Evolutionary conservation across 2,329 filamentous ascomycete genomes (phyloP).

Genomic region (Penicillium sp.): DNA sequence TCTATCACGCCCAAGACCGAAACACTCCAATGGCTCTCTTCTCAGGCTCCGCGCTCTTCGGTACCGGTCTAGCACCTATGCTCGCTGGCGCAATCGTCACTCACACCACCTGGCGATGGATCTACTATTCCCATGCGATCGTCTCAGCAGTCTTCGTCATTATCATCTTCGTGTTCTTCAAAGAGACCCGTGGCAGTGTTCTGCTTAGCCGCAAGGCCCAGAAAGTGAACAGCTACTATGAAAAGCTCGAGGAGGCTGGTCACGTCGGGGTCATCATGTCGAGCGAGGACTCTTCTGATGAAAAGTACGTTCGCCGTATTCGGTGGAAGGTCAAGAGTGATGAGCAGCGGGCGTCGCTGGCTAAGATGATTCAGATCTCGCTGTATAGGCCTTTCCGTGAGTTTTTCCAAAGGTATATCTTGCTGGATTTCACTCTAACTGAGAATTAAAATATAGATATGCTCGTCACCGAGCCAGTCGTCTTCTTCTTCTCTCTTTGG

Average conservation of each 20-base stretch:
- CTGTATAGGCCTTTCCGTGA: conserved; percentile 75
- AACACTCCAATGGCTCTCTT: conserved; percentile 93
- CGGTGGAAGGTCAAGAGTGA: conserved; percentile 82
- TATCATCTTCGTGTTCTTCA: conserved; percentile 72
- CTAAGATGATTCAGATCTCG: conserved; percentile 74
- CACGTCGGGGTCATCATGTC: conserved; percentile 61
- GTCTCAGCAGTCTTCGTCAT: conserved; percentile 67
- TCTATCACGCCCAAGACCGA: conserved; percentile 77
- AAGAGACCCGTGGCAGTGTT: conserved; percentile 82
- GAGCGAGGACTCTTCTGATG: conserved; percentile 33
- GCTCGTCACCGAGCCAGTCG: conserved; percentile 67
- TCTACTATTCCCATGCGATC: conserved; percentile 86
- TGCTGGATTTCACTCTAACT: neutral
- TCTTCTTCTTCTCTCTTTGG: conserved; percentile 81
- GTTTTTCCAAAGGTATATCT: conserved; percentile 24
- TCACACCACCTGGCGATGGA: conserved; percentile 77
- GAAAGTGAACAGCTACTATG: conserved; percentile 79
- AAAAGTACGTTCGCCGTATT: conserved; percentile 59
- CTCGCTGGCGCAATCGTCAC: conserved; percentile 72
- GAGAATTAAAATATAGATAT: conserved; percentile 49
- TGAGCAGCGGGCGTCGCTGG: conserved; percentile 72
- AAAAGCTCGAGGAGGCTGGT: conserved; percentile 70
- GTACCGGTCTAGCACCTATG: conserved; percentile 79
- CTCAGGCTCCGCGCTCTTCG: conserved; percentile 76
- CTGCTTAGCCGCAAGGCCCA: conserved; percentile 77